phyloP scores from a whole-genome alignment of 208 protist species.

The Leptomonas pyrrhocoris region DNA sequence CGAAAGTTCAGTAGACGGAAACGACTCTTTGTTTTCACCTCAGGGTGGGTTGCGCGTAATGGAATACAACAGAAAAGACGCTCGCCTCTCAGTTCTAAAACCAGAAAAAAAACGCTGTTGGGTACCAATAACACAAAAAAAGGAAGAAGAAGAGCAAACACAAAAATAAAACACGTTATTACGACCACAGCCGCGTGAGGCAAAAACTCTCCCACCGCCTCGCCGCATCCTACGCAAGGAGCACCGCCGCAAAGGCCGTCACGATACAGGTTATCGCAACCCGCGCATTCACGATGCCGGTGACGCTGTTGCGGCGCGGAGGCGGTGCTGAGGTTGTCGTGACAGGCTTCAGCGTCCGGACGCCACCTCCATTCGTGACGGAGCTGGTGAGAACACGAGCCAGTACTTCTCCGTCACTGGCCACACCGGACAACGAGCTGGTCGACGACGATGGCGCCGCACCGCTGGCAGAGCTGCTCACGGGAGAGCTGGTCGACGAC shows the following conservation, averaged over 20 bases:
- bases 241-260: not conserved
- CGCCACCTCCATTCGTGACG: too few species aligned
- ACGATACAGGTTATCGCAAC: not conserved
- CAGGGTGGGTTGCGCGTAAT: too few species aligned
- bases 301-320: not conserved
- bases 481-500: too few species aligned
- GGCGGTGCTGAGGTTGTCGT: conserved; percentile 10
- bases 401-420: not conserved
- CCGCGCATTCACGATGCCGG: not conserved
- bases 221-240: too few species aligned
- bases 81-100: too few species aligned
- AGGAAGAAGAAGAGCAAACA: not conserved
- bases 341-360: not conserved
- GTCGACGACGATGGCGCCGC: too few species aligned
- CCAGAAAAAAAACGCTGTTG: conserved; percentile 2
- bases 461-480: too few species aligned
- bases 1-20: too few species aligned
- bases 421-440: not conserved
- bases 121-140: not conserved
- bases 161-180: not conserved
- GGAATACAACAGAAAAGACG: not conserved
- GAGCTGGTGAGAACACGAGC: not conserved
- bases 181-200: not conserved
- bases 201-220: too few species aligned
- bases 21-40: too few species aligned